Evolutionary conservation across 352 stramenopile genomes (phyloP).

Genomic region (Phytopythium delawarense): DNA sequence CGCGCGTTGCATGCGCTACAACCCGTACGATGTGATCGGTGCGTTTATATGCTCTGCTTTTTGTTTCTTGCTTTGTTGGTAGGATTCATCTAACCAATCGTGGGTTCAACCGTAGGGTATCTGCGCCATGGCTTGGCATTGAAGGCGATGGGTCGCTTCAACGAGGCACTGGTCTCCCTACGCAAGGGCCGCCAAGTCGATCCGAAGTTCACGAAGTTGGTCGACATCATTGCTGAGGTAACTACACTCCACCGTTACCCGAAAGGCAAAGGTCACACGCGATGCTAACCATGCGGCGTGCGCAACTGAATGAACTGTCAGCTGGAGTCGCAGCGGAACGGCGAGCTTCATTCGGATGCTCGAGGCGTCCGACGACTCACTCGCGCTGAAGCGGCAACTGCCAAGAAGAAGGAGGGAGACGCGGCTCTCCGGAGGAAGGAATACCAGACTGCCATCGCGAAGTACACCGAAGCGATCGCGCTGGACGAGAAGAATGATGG

Average conservation of each 20-base stretch:
- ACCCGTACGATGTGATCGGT: conserved; percentile 92
- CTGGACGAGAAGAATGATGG: conserved; percentile 48
- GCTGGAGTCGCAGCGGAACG: conserved; percentile 1
- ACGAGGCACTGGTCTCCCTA: conserved; percentile 57
- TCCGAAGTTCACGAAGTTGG: conserved; percentile 63
- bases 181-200: conserved; percentile 72
- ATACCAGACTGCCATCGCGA: conserved; percentile 37
- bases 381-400: conserved; percentile 20
- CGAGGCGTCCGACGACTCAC: conserved; percentile 20
- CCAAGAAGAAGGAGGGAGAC: conserved; percentile 40
- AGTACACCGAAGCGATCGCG: conserved; percentile 45
- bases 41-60: background rate
- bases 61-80: background rate
- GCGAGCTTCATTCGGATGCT: conserved; percentile 6
- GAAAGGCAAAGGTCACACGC: background rate
- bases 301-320: background rate
- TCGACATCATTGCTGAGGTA: conserved; percentile 49
- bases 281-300: background rate
- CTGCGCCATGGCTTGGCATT: conserved; percentile 90
- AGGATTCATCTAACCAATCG: background rate
- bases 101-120: conserved; percentile 50
- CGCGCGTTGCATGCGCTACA: conserved; percentile 89
- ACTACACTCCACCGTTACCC: background rate
- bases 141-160: conserved; percentile 78
- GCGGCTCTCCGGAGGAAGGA: conserved; percentile 45